A percentile compares a stretch with the other conserved stretches of the same genome.
Conservation (phyloP, 2,329 filamentous ascomycete genomes). For the Xylariales sp. region DNA sequence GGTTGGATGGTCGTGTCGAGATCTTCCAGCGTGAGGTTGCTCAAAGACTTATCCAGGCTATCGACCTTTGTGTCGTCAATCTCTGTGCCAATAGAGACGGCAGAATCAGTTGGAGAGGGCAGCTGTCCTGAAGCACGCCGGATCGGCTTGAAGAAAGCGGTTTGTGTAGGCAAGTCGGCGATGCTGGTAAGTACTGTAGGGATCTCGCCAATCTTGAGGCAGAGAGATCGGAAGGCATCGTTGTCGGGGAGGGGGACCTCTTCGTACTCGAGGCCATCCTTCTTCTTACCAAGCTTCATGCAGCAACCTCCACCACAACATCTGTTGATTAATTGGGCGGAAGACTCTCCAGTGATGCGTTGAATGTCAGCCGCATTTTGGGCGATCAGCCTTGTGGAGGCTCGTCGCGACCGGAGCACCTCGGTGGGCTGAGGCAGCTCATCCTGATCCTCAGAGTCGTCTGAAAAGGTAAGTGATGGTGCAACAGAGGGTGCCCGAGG, state of each 20-base stretch:
- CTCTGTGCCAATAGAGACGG: constrained; percentile 38
- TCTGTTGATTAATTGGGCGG: constrained; percentile 55
- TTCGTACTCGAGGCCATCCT: constrained; percentile 47
- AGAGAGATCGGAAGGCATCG: constrained; percentile 74
- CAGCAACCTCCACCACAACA: constrained; percentile 65
- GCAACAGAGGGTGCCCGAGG: constrained; percentile 44
- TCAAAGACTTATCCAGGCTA: constrained; percentile 13
- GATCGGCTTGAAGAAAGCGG: constrained; percentile 63
- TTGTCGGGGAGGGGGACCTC: constrained; percentile 66
- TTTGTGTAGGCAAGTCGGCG: constrained; percentile 69
- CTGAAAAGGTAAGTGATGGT: constrained; percentile 60
- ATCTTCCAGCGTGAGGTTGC: constrained; percentile 31
- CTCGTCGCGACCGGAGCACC: constrained; percentile 52
- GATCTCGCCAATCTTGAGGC: constrained; percentile 71
- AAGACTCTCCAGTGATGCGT: constrained; percentile 60
- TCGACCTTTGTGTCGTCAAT: constrained; percentile 28
- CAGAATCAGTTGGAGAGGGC: constrained; percentile 45
- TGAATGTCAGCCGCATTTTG: constrained; percentile 59
- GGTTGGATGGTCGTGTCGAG: constrained; percentile 65
- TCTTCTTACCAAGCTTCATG: constrained; percentile 42
- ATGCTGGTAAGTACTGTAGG: constrained; percentile 69
- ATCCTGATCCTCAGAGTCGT: constrained; percentile 55
- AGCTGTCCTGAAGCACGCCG: constrained; percentile 29
- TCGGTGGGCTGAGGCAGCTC: constrained; percentile 43
- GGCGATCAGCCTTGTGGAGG: constrained; percentile 64